Percentiles rank a stretch among this genome's conserved stretches.
phyloP scores from a whole-genome alignment of 306 rosid species.

The Gynostemma pentaphyllum region DNA sequence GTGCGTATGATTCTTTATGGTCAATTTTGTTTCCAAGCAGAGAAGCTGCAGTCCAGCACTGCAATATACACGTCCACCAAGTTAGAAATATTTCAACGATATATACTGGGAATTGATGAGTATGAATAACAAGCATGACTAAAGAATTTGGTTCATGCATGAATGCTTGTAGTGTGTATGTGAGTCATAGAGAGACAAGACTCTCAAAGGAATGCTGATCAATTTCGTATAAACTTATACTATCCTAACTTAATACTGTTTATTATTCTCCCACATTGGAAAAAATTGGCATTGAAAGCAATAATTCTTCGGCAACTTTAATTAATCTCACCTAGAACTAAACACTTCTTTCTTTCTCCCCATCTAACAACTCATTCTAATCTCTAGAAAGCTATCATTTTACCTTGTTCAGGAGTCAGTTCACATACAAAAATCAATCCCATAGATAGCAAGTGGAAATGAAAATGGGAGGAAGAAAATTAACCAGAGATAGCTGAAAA shows the following conservation, averaged over 20 bases:
- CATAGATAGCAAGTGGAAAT: not conserved
- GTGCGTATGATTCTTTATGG: slow-evolving; percentile 41
- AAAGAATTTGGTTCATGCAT: not conserved
- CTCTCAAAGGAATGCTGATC: not conserved
- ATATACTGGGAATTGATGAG: slow-evolving; percentile 1
- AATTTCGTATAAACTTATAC: not conserved
- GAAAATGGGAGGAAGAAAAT: slow-evolving; percentile 21
- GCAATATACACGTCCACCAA: slow-evolving; percentile 20
- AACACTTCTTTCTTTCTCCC: too few species aligned
- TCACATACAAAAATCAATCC: not conserved
- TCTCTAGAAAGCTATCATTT: not conserved
- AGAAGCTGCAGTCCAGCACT: slow-evolving; percentile 76
- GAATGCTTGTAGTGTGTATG: not conserved
- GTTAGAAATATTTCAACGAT: slow-evolving; percentile 2
- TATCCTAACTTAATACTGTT: too few species aligned
- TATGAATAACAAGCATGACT: not conserved
- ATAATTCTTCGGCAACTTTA: too few species aligned
- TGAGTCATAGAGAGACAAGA: not conserved
- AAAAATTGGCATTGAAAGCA: too few species aligned
- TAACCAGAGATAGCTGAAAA: slow-evolving; percentile 79
- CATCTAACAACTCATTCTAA: not conserved
- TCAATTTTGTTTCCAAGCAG: slow-evolving; percentile 44
- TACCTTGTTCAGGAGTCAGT: not conserved
- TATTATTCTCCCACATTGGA: too few species aligned
- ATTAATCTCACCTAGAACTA: too few species aligned